Percentiles rank a stretch among this genome's conserved stretches.
Conservation (phyloP, 2,329 filamentous ascomycete genomes). For the Ophiocordyceps unilateralis region DNA sequence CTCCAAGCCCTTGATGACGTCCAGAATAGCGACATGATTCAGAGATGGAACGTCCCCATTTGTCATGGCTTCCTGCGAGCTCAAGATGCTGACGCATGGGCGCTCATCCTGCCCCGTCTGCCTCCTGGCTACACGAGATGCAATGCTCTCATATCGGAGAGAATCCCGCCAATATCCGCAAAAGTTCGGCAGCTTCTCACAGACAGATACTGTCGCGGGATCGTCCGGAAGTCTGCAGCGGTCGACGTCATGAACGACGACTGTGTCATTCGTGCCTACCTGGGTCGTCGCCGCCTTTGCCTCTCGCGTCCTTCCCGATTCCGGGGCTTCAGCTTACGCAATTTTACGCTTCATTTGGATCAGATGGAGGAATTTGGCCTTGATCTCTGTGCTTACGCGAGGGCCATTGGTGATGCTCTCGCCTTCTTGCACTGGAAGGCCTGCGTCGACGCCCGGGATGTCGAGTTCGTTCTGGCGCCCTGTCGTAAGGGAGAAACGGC, state of each 20-base stretch:
- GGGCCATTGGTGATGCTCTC: conserved; percentile 29
- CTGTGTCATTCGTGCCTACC: conserved; percentile 31
- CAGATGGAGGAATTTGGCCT: conserved; percentile 28
- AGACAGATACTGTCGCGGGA: conserved; percentile 5
- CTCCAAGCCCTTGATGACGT: too few relatives aligned
- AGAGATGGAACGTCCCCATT: background rate
- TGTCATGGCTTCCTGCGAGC: background rate
- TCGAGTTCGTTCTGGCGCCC: conserved; percentile 35
- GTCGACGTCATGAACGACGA: conserved; percentile 18
- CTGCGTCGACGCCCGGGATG: conserved; percentile 30
- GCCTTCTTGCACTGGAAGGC: conserved; percentile 32
- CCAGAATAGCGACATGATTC: too few relatives aligned
- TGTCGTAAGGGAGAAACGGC: too few relatives aligned
- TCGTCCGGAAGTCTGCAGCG: background rate
- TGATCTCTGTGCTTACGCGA: conserved; percentile 16
- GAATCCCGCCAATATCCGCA: conserved; percentile 8
- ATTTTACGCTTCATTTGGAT: conserved; percentile 30
- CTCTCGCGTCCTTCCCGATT: too few relatives aligned
- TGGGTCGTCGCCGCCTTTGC: too few relatives aligned
- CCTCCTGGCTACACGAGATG: conserved; percentile 7
- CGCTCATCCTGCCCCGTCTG: conserved; percentile 6
- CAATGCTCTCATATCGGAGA: conserved; percentile 13
- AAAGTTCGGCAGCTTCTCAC: conserved; percentile 6
- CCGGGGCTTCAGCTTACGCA: conserved; percentile 23
- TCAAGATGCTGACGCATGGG: conserved; percentile 2